Evolutionary conservation across 352 stramenopile genomes (phyloP).

Genomic region (Phytophthora sansomeana): DNA sequence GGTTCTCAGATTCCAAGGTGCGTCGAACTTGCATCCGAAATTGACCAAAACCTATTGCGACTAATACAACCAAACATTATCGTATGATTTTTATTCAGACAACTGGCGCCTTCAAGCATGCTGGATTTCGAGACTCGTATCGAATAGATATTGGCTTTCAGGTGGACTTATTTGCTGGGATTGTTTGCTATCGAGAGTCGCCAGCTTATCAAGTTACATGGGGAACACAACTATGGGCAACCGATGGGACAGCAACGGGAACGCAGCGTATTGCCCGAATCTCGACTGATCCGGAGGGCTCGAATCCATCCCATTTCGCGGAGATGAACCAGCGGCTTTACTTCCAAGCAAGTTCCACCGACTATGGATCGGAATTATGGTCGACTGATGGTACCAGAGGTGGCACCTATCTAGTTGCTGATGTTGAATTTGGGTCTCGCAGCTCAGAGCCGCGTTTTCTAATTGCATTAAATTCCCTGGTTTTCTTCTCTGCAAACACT

Average conservation of each 20-base stretch:
- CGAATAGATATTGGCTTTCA: constrained; percentile 57
- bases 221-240: constrained; percentile 80
- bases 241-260: constrained; percentile 75
- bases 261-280: constrained; percentile 72
- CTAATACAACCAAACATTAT: no score
- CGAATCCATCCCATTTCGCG: constrained; percentile 46
- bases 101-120: constrained; percentile 88
- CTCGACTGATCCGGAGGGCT: constrained; percentile 24
- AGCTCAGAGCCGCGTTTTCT: constrained; percentile 54
- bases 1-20: constrained; percentile 85
- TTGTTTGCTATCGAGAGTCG: constrained; percentile 72
- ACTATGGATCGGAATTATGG: constrained; percentile 81
- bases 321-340: constrained; percentile 58
- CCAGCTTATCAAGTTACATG: constrained; percentile 21
- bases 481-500: constrained; percentile 71
- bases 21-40: background rate
- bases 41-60: no score
- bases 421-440: constrained; percentile 53
- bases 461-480: constrained; percentile 34
- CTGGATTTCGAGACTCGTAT: constrained; percentile 78
- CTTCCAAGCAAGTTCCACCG: constrained; percentile 71
- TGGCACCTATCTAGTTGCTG: constrained; percentile 64
- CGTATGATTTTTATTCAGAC: constrained; percentile 21
- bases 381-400: constrained; percentile 60
- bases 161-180: constrained; percentile 72